Evolutionary conservation across 164 flowering plant species (phyloP), one percentile per base, ranked within the genome.

Genomic region (Protea cynaroides): DNA sequence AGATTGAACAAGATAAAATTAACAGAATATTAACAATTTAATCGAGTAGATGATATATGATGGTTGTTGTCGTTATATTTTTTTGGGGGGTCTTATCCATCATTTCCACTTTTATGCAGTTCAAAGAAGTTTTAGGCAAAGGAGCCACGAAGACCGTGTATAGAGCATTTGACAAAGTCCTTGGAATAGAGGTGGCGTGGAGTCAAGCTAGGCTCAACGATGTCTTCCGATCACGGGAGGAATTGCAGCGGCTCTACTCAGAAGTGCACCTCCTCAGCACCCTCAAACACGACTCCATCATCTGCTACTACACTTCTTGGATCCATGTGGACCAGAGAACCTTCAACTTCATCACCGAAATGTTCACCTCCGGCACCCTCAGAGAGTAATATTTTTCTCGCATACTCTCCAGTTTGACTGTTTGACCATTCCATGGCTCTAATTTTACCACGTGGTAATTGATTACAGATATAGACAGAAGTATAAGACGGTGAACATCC

Each of bases 121-220:
- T 80, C 44, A 76, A 72, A 43, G 96, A 89, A 25, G 66, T 88
- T 37, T 81, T 92, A 12, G 98, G 98, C 14, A 89, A 84, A 83
- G 98, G 98, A 57, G 90, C 96, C 24, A 77, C 79, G 79, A 92
- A 92, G 78, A 81, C 79, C 9, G 98, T 92, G 54, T 92, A 92
- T 65, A 84, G 52, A 58, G 96, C 90, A 40, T 89, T 89, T 62
- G 98, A 92, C 59, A 84, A 86, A 78, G 77, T 80, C 8, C 75
- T 73, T 12, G 98, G 90, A 54, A 82, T 92, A 81, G 98, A 92
- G 74, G 95, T 92, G 52, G 98, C 98, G 0, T 92, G 98, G 96
- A 89, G 81, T 70, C 96, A 80, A 34, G 88, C 83, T 40, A 81
- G 79, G 66, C 83, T 92, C 23, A 68, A 72, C 22, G 84, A 85